Evolutionary conservation across 163 green algal species (phyloP).

Genomic region (Chlorella variabilis): DNA sequence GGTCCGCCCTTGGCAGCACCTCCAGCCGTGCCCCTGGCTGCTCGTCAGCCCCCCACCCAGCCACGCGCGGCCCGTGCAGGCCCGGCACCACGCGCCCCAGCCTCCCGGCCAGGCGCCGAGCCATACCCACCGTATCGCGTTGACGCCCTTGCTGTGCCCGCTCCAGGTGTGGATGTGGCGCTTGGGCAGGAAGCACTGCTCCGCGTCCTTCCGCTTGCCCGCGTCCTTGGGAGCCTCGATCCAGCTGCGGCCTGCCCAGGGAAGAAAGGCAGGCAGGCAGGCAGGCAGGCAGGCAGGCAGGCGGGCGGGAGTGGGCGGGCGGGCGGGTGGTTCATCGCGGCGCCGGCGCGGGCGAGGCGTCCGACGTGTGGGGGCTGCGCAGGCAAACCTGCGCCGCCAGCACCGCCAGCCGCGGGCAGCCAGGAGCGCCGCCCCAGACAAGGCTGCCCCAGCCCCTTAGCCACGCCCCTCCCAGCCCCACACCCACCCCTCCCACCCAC

Average conservation of each 20-base stretch:
- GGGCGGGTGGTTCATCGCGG: neutral
- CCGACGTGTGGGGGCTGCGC: neutral
- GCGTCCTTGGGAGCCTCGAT: conserved; percentile 79
- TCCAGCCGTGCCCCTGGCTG: too few relatives aligned
- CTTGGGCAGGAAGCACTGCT: conserved; percentile 93
- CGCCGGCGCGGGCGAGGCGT: neutral
- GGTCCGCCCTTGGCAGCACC: too few relatives aligned
- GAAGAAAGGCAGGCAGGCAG: neutral
- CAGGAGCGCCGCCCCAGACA: too few relatives aligned
- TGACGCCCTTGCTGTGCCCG: conserved; percentile 97
- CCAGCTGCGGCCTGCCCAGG: conserved; percentile 86
- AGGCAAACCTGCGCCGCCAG: too few relatives aligned
- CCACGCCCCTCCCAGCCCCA: too few relatives aligned
- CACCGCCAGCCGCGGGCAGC: too few relatives aligned
- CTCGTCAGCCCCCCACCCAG: too few relatives aligned
- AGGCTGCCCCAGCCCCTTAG: too few relatives aligned
- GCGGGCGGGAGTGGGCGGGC: too few relatives aligned
- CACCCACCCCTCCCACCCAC: conserved; percentile 41
- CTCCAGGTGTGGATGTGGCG: conserved; percentile 92
- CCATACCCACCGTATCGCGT: conserved; percentile 71
- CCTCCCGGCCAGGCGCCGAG: too few relatives aligned
- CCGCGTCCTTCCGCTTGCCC: conserved; percentile 72
- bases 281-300: neutral
- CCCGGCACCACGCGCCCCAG: too few relatives aligned
- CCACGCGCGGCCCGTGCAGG: too few relatives aligned